Conservation (phyloP, 2,329 filamentous ascomycete genomes). For the Colletotrichum sublineola region DNA sequence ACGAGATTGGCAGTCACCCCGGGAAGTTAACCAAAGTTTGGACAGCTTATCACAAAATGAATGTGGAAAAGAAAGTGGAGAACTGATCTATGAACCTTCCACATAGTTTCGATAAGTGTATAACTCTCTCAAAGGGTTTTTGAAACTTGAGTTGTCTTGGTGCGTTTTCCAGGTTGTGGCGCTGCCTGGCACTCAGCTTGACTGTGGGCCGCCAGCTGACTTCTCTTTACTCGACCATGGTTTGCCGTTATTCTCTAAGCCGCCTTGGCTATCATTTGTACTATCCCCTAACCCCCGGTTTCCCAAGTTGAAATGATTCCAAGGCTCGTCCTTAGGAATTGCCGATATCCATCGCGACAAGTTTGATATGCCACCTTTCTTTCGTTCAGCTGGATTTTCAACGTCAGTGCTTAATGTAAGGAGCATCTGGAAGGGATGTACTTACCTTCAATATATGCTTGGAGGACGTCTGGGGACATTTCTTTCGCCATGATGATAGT, state of each 20-base stretch:
- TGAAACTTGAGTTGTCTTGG: background rate
- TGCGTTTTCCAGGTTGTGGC: rapidly evolving
- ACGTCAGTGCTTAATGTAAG: background rate
- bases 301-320: background rate
- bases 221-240: background rate
- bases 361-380: background rate
- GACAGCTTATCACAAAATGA: no score
- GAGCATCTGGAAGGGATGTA: background rate
- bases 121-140: background rate
- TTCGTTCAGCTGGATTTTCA: background rate
- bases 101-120: no score
- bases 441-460: background rate
- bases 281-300: background rate
- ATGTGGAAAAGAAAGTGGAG: no score
- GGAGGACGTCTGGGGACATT: background rate
- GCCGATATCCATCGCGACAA: background rate
- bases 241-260: background rate
- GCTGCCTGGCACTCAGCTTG: background rate
- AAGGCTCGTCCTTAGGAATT: background rate
- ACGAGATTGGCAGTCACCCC: no score
- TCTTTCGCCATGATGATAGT: no score
- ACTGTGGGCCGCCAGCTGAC: background rate
- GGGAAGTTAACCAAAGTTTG: no score
- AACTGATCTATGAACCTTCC: no score
- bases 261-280: background rate